Conservation (phyloP, 495 filamentous ascomycete species). For the Margaritispora aquatica region DNA sequence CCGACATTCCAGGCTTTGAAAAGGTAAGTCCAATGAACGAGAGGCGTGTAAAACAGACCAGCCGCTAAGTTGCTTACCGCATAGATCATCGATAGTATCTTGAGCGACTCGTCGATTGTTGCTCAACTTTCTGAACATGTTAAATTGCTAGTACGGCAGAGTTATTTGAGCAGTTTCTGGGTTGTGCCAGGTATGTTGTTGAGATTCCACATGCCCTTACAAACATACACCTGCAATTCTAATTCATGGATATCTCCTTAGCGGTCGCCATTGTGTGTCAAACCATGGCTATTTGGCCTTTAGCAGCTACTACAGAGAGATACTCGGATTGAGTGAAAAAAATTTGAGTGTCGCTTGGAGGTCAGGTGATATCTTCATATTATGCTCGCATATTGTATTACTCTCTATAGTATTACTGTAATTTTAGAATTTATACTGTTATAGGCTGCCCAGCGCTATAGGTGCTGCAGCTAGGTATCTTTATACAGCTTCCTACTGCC, state of each 20-base stretch:
- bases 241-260: not conserved
- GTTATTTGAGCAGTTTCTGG: slow-evolving; percentile 27
- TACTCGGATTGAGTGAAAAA: not conserved
- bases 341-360: not conserved
- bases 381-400: not conserved
- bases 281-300: not conserved
- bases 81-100: slow-evolving; percentile 25
- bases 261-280: not conserved
- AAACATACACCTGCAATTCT: not conserved
- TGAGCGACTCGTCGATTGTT: slow-evolving; percentile 24
- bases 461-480: not conserved
- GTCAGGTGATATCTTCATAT: not conserved
- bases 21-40: slow-evolving; percentile 4
- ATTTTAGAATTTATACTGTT: not conserved
- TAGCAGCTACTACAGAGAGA: not conserved
- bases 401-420: not conserved
- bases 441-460: not conserved
- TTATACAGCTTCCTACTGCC: not conserved
- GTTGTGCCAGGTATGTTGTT: slow-evolving; percentile 23
- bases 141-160: slow-evolving; percentile 14
- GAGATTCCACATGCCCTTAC: not conserved
- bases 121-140: slow-evolving; percentile 14
- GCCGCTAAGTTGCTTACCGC: not conserved
- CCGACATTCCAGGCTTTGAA: slow-evolving; percentile 1
- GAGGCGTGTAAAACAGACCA: not conserved